Base-by-base conservation (phyloP, 805 yeast genomes). In the Starmera pachycereana region DNA sequence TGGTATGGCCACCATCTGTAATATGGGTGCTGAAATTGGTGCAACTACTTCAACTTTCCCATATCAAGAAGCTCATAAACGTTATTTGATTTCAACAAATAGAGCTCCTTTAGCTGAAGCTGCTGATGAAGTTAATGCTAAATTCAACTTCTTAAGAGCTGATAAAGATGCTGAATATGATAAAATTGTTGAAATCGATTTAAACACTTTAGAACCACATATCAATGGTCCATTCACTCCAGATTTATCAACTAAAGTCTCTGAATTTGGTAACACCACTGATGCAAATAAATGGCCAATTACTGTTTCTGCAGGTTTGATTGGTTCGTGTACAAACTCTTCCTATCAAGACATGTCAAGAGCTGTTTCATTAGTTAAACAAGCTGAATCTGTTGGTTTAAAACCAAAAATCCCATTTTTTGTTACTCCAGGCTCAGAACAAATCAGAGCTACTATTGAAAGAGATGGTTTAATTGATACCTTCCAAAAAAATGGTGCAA, bases 11-110 rank as follows among this genome's bases (percentile, higher is more conserved):
- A 92, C 98, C 45, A 90, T 92, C 62, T 90, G 97, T 75, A 92
- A 92, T 66, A 92, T 92, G 98, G 98, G 98, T 61, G 98, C 98
- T 40, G 98, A 92, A 68, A 88, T 92, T 43, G 98, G 98, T 65
- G 98, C 98, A 35, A 92, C 98, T 32, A 92, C 98, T 35, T 90
- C 97, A 19, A 78, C 86, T 42, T 92, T 92, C 87, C 98, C 98
- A 47, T 90, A 79, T 75, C 88, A 82, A 55, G 76, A 74, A 38
- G 81, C 89, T 40, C 87, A 82, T 69, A 71, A 68, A 53, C 72
- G 85, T 46, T 92, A 87, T 66, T 72, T 92, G 59, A 58, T 72
- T 40, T 88, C 95, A 35, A 92, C 98, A 31, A 78, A 78, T 49
- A 78, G 98, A 67, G 78, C 72, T 8, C 79, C 84, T 46, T 76